Percentiles rank a stretch among this genome's conserved stretches.
Conservation (phyloP, 2,329 filamentous ascomycete species). For the Lizonia empirigonia region DNA sequence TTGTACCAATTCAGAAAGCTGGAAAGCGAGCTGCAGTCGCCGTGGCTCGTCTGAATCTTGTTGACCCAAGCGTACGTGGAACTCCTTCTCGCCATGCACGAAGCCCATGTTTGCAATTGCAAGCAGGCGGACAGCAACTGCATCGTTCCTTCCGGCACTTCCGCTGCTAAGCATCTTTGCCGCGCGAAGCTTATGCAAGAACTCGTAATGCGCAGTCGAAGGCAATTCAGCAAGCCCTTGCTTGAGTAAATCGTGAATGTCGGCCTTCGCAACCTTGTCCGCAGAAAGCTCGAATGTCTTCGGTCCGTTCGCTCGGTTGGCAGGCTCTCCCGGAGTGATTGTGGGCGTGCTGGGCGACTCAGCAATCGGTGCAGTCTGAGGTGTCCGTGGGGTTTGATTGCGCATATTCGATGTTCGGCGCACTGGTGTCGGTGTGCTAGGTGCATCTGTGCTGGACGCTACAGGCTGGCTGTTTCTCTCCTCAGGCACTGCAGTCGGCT, state of each 20-base stretch:
- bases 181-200: conserved; percentile 80
- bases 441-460: conserved; percentile 50
- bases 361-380: conserved; percentile 48
- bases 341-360: conserved; percentile 58
- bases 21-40: conserved; percentile 86
- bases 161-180: conserved; percentile 79
- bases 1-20: conserved; percentile 89
- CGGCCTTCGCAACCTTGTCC: conserved; percentile 51
- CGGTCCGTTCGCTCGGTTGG: conserved; percentile 36
- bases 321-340: conserved; percentile 45
- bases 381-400: conserved; percentile 59
- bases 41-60: conserved; percentile 90
- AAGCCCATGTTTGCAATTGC: conserved; percentile 92
- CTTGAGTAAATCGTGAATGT: conserved; percentile 52
- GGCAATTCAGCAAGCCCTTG: conserved; percentile 66
- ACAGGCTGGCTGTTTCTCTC: conserved; percentile 28
- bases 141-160: conserved; percentile 70
- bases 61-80: conserved; percentile 82
- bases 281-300: conserved; percentile 66
- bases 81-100: conserved; percentile 80
- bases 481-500: conserved; percentile 44
- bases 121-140: conserved; percentile 80
- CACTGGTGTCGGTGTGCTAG: conserved; percentile 75
- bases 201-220: conserved; percentile 76
- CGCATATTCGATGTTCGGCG: conserved; percentile 66